phyloP scores from a whole-genome alignment of 805 yeast genomes.

The Sugiyamaella lignohabitans region DNA sequence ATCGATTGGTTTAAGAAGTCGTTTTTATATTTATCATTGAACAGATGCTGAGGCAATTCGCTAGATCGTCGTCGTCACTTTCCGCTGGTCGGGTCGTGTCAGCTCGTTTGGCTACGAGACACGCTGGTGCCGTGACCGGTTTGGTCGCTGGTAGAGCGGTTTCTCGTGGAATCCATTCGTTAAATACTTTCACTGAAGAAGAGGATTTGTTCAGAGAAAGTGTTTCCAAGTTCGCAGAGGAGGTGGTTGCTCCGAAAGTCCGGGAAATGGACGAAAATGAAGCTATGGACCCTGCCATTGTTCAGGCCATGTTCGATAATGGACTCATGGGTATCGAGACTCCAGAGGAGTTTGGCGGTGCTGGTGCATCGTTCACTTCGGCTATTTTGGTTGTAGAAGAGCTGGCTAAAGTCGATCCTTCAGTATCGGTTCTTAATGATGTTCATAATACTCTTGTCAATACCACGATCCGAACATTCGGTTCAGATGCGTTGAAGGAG shows the following conservation, averaged over 20 bases:
- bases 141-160: background rate
- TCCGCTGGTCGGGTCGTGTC: background rate
- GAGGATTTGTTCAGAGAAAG: slow-evolving; percentile 37
- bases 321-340: slow-evolving; percentile 43
- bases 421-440: slow-evolving; percentile 38
- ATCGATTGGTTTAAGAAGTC: no score
- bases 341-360: slow-evolving; percentile 42
- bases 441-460: slow-evolving; percentile 42
- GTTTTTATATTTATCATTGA: no score
- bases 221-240: slow-evolving; percentile 35
- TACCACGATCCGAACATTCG: slow-evolving; percentile 36
- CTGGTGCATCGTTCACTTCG: slow-evolving; percentile 40
- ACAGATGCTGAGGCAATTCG: background rate
- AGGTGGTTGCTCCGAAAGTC: slow-evolving; percentile 35
- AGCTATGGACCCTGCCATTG: slow-evolving; percentile 29
- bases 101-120: background rate
- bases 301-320: slow-evolving; percentile 32
- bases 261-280: slow-evolving; percentile 38
- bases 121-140: background rate
- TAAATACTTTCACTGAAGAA: slow-evolving; percentile 35
- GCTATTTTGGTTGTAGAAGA: slow-evolving; percentile 41
- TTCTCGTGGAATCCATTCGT: slow-evolving; percentile 14
- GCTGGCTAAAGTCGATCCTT: slow-evolving; percentile 39
- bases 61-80: background rate
- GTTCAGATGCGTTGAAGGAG: slow-evolving; percentile 32